Conservation (phyloP, 345 rosid species). For the Pugionium cornutum region DNA sequence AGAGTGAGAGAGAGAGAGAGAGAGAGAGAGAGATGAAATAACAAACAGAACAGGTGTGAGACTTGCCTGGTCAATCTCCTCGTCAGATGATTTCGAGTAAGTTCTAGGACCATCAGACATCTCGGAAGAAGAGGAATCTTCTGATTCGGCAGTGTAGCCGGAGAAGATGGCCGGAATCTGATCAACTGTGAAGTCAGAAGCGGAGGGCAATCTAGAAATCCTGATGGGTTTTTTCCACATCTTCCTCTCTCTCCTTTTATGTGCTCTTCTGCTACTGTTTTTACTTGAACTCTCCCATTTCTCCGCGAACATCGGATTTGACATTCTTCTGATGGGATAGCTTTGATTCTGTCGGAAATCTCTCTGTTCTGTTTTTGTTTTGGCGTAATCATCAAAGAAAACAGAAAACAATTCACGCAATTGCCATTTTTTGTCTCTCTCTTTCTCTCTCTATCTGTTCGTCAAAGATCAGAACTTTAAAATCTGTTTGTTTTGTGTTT, state of each 20-base stretch:
- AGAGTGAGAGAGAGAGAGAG: neutral
- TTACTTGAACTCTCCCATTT: conserved; percentile 36
- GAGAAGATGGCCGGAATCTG: conserved; percentile 34
- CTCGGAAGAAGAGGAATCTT: conserved; percentile 42
- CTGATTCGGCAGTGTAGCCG: conserved; percentile 43
- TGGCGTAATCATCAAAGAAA: neutral
- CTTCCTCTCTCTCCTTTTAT: conserved; percentile 42
- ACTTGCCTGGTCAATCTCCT: conserved; percentile 38
- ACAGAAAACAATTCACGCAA: conserved; percentile 6
- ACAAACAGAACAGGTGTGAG: conserved; percentile 23
- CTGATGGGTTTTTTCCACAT: conserved; percentile 48
- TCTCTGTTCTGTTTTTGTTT: conserved; percentile 8
- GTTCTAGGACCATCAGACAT: conserved; percentile 43
- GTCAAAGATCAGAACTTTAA: conserved; percentile 24
- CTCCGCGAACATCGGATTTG: conserved; percentile 37
- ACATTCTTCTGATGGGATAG: conserved; percentile 13
- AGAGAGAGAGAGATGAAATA: neutral
- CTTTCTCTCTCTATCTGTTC: conserved; percentile 1
- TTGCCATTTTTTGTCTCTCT: conserved; percentile 14
- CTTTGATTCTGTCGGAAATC: conserved; percentile 22
- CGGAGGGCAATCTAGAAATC: conserved; percentile 45
- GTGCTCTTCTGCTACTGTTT: conserved; percentile 30
- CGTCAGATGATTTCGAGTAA: conserved; percentile 34
- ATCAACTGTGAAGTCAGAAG: conserved; percentile 32
- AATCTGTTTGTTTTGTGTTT: conserved; percentile 12